Percentiles rank a stretch among this genome's conserved stretches.
Evolutionary conservation across 2,329 filamentous ascomycete genomes (phyloP).

Genomic region (Aspergillus sp.): DNA sequence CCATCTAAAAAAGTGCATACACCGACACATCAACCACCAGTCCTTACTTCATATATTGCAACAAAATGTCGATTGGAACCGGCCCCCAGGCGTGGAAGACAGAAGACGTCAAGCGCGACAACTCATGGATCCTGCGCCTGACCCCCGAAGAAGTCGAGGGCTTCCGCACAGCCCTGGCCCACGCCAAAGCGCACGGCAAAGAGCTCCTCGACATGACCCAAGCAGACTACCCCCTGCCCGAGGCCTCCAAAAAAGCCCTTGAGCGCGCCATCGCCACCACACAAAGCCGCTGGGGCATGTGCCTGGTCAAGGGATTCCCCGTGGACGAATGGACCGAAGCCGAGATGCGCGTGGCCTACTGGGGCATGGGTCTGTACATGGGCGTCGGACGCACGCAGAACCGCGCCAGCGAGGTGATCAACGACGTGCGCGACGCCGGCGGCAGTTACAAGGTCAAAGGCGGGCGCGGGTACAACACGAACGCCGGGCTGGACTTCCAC

Average conservation of each 20-base stretch:
- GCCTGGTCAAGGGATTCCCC: slow-evolving; percentile 6
- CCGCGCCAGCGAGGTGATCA: slow-evolving; percentile 10
- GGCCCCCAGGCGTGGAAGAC: slow-evolving; percentile 1
- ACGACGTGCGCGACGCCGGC: slow-evolving; percentile 35
- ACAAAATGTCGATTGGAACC: background rate
- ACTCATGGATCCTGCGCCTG: background rate
- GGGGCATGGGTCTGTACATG: slow-evolving; percentile 47
- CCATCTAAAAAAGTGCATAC: too few species aligned
- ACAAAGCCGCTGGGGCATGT: slow-evolving; percentile 10
- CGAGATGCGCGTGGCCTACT: slow-evolving; percentile 10
- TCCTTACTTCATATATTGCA: too few species aligned
- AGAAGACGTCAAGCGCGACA: background rate
- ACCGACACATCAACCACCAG: too few species aligned
- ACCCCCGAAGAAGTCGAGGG: background rate
- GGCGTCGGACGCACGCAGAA: slow-evolving; percentile 60
- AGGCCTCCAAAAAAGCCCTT: background rate
- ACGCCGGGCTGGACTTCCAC: slow-evolving; percentile 8
- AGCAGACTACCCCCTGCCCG: slow-evolving; percentile 1
- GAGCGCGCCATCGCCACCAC: slow-evolving; percentile 6
- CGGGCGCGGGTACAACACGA: slow-evolving; percentile 9
- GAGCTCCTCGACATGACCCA: background rate
- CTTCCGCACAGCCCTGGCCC: background rate
- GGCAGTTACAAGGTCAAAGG: slow-evolving; percentile 52
- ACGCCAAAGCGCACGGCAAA: background rate
- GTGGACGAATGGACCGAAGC: slow-evolving; percentile 5